phyloP scores from a whole-genome alignment of 73 alveolate species.

The Paramecium sexaurelia region DNA sequence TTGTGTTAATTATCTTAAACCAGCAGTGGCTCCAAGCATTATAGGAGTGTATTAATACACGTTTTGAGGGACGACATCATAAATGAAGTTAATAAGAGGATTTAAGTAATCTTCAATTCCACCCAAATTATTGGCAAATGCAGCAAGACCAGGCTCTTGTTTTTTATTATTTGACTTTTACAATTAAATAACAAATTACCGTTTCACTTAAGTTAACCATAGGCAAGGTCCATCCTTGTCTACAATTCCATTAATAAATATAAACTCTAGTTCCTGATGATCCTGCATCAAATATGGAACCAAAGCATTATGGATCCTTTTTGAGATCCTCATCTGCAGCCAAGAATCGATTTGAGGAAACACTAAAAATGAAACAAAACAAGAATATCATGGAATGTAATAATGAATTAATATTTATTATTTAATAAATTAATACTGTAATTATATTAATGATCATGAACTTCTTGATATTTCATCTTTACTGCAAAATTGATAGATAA shows the following conservation, averaged over 20 bases:
- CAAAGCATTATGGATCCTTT: constrained; percentile 34
- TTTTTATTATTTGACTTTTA: neutral
- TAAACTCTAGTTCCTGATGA: constrained; percentile 66
- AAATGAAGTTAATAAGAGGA: neutral
- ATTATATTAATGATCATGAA: neutral
- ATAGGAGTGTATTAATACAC: constrained; percentile 49
- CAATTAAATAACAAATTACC: neutral
- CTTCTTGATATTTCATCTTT: neutral
- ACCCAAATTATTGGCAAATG: constrained; percentile 38
- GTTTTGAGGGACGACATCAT: neutral
- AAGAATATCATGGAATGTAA: neutral
- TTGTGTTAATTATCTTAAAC: neutral
- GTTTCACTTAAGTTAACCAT: neutral
- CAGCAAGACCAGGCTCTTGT: constrained; percentile 50
- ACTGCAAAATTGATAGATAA: neutral
- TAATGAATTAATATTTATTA: neutral
- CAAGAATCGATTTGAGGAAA: neutral
- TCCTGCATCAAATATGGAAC: constrained; percentile 67
- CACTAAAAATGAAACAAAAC: neutral
- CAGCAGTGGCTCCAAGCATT: constrained; percentile 69
- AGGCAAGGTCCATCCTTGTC: constrained; percentile 3
- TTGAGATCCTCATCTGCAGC: neutral
- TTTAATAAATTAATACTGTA: neutral
- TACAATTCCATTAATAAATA: constrained; percentile 62
- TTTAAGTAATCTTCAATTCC: constrained; percentile 18